Conservation (phyloP, 768 basidiomycete genomes). For the Calvatia gigantea region DNA sequence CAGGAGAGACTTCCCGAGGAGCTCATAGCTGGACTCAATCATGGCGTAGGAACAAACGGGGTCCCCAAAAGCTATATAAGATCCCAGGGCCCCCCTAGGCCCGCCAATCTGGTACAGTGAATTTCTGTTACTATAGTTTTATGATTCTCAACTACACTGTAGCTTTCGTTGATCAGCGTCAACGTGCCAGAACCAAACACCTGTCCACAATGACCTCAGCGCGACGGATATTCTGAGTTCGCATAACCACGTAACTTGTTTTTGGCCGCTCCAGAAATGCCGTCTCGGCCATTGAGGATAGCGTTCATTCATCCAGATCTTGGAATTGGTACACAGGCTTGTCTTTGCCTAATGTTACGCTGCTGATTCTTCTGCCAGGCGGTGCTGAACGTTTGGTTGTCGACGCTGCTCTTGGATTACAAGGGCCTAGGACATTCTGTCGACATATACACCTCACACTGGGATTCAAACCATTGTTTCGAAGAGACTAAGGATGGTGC, state of each 20-base stretch:
- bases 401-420: conserved; percentile 89
- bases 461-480: conserved; percentile 85
- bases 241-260: background rate
- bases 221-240: background rate
- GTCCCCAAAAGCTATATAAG: no score
- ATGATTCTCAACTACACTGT: no score
- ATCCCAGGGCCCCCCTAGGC: no score
- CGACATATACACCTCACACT: conserved; percentile 90
- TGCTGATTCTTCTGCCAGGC: conserved; percentile 43
- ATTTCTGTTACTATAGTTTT: no score
- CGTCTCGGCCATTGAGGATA: conserved; percentile 33
- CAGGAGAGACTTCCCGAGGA: no score
- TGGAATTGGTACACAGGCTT: conserved; percentile 69
- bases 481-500: conserved; percentile 90
- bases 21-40: no score
- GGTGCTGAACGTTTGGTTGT: conserved; percentile 95
- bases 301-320: conserved; percentile 95
- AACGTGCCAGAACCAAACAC: conserved; percentile 1
- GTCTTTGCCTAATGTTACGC: conserved; percentile 2
- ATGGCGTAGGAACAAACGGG: no score
- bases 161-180: no score
- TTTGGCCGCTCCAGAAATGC: conserved; percentile 2
- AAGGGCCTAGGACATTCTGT: conserved; percentile 81
- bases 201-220: conserved; percentile 7
- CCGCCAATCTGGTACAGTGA: no score